A percentile compares a stretch with the other conserved stretches of the same genome.
phyloP scores from a whole-genome alignment of 1,139 yeast species.

The Suhomyces bribrorum region DNA sequence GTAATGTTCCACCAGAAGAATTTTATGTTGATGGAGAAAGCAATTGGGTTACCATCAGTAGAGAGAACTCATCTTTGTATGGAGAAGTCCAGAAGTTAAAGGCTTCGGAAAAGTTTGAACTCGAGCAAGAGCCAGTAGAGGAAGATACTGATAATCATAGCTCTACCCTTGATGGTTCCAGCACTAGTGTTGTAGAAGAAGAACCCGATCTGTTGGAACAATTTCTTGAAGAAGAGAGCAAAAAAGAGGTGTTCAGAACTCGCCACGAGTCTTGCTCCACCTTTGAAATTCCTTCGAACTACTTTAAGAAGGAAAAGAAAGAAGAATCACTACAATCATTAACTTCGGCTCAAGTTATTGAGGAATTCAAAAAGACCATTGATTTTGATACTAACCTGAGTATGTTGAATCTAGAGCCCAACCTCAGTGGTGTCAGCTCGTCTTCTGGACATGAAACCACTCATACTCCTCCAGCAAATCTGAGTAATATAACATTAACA shows the following conservation, averaged over 20 bases:
- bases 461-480: conserved; percentile 3
- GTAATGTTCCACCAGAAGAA: conserved; percentile 22
- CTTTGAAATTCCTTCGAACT: conserved; percentile 18
- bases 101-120: conserved; percentile 7
- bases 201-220: conserved; percentile 3
- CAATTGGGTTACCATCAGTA: conserved; percentile 36
- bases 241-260: conserved; percentile 7
- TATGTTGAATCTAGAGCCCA: conserved; percentile 1
- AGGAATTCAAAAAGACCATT: conserved; percentile 34
- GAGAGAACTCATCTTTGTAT: conserved; percentile 28
- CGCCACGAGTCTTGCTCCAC: conserved; percentile 14
- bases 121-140: conserved; percentile 9
- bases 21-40: conserved; percentile 35
- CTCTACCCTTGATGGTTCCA: conserved; percentile 3
- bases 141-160: conserved; percentile 1
- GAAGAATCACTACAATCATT: conserved; percentile 31
- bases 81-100: conserved; percentile 24
- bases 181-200: conserved; percentile 6
- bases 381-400: conserved; percentile 18
- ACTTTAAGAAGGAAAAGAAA: conserved; percentile 12
- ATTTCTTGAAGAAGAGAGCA: conserved; percentile 7
- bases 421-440: conserved; percentile 1
- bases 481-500: conserved; percentile 15
- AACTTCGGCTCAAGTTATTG: conserved; percentile 32
- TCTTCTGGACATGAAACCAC: neutral